Evolutionary conservation across 352 stramenopile species (phyloP).

Genomic region (Blastocystis sp.): DNA sequence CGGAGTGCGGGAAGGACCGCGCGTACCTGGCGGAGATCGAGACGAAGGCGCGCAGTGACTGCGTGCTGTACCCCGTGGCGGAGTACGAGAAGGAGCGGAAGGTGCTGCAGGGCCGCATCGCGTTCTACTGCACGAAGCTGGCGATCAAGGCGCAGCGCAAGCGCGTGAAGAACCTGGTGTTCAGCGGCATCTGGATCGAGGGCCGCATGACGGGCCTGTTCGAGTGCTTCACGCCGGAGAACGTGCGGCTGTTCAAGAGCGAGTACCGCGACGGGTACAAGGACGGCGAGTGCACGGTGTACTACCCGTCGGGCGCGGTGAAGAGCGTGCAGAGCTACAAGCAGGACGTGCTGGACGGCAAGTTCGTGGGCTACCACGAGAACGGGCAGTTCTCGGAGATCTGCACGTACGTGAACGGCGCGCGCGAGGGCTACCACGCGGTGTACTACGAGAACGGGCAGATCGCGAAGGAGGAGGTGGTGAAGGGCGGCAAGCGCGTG

Average conservation of each 20-base stretch:
- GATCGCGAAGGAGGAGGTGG: conserved; percentile 7
- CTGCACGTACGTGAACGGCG: conserved; percentile 6
- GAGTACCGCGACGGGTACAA: conserved; percentile 11
- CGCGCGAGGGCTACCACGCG: conserved; percentile 6
- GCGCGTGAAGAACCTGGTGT: not conserved
- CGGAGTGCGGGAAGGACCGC: not conserved
- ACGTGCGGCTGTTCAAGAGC: not conserved
- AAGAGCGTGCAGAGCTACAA: conserved; percentile 9
- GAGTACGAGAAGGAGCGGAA: not conserved
- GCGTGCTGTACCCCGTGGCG: not conserved
- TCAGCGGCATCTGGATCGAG: not conserved
- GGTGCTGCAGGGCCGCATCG: not conserved
- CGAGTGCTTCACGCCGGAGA: not conserved
- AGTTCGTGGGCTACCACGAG: not conserved
- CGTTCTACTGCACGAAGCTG: not conserved
- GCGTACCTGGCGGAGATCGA: not conserved
- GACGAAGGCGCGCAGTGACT: not conserved
- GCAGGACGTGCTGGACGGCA: not conserved
- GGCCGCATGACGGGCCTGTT: conserved; percentile 34
- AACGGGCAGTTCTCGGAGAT: not conserved
- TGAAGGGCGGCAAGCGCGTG: conserved; percentile 7
- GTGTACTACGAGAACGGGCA: conserved; percentile 40
- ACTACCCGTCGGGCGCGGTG: not conserved
- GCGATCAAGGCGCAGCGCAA: not conserved
- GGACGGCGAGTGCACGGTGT: not conserved